A percentile compares a stretch with the other conserved stretches of the same genome.
These are phyloP conservation scores for Coleophoma cylindrospora DNA, from an alignment of 2,329 filamentous ascomycete genomes.

Conservation along the genomic window DNA sequence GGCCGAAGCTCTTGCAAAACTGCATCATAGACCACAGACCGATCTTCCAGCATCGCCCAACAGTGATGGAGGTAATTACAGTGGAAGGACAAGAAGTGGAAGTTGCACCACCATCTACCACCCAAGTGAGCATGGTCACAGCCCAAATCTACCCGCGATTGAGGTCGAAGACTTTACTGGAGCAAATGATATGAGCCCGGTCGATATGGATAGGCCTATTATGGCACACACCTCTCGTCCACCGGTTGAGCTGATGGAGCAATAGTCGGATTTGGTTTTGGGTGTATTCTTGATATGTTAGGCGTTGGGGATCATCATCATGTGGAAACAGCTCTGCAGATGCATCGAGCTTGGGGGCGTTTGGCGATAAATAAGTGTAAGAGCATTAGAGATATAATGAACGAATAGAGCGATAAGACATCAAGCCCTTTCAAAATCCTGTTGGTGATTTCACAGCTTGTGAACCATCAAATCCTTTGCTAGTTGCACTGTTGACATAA, in stretches of 20 bases:
- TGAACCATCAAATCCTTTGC: too few species aligned
- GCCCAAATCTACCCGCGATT: conserved; percentile 56
- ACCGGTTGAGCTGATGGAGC: conserved; percentile 58
- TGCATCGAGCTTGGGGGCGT: conserved; percentile 16
- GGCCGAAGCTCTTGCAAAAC: conserved; percentile 58
- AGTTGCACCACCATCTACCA: conserved; percentile 64
- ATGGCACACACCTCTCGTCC: conserved; percentile 57
- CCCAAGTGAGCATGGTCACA: conserved; percentile 49
- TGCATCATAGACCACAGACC: conserved; percentile 40
- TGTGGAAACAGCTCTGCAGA: conserved; percentile 13
- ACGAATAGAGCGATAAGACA: neutral
- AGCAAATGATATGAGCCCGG: conserved; percentile 35
- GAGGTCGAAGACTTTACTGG: conserved; percentile 63
- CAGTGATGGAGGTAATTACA: conserved; percentile 26
- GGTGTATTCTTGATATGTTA: neutral
- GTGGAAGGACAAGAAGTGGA: conserved; percentile 42
- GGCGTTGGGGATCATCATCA: neutral
- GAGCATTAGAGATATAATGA: neutral
- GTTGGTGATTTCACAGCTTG: too few species aligned
- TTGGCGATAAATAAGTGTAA: neutral
- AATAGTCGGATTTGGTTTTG: neutral
- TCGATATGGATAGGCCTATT: conserved; percentile 40
- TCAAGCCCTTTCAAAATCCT: neutral
- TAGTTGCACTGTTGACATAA: too few species aligned
- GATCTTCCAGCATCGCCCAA: conserved; percentile 36